Percentiles rank a stretch among this genome's conserved stretches.
These are phyloP conservation scores for Cladobotryum protrusum DNA, from an alignment of 2,329 filamentous ascomycete genomes.

Conservation along the genomic window DNA sequence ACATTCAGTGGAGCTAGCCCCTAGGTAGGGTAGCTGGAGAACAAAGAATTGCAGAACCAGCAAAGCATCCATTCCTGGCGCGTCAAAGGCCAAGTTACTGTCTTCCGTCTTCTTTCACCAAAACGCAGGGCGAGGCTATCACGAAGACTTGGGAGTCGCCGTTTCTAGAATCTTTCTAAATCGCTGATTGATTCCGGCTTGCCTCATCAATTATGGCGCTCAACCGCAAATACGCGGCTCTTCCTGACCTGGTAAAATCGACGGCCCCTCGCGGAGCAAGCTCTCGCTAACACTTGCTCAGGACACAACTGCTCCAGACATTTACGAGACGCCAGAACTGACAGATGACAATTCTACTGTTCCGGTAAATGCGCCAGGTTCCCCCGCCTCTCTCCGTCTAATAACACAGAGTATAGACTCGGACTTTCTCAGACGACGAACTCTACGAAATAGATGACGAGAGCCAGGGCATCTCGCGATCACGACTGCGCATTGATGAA, in stretches of 20 bases:
- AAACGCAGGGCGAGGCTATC: too few relatives aligned
- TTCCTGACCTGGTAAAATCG: slow-evolving; percentile 65
- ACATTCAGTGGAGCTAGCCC: neutral
- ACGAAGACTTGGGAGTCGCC: too few relatives aligned
- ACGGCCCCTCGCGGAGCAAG: slow-evolving; percentile 3
- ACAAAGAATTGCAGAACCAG: neutral
- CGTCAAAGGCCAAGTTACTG: too few relatives aligned
- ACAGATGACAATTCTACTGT: slow-evolving; percentile 85
- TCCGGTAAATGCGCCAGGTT: slow-evolving; percentile 49
- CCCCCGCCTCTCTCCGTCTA: slow-evolving; percentile 10
- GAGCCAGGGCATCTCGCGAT: slow-evolving; percentile 63
- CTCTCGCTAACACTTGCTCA: slow-evolving; percentile 32
- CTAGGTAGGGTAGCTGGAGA: neutral
- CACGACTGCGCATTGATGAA: slow-evolving; percentile 67
- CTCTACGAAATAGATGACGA: slow-evolving; percentile 59
- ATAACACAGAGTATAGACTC: slow-evolving; percentile 37
- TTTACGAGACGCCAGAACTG: slow-evolving; percentile 92
- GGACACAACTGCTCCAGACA: slow-evolving; percentile 80
- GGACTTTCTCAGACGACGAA: slow-evolving; percentile 55
- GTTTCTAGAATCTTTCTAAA: too few relatives aligned
- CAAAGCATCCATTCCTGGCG: neutral
- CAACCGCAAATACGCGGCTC: slow-evolving; percentile 73
- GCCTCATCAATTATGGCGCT: slow-evolving; percentile 51
- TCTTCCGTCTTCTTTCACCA: too few relatives aligned
- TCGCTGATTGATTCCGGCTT: neutral